Evolutionary conservation across 148 eudicot genomes (phyloP), one percentile per base, ranked within the genome.

Genomic region (Cornus suecica): DNA sequence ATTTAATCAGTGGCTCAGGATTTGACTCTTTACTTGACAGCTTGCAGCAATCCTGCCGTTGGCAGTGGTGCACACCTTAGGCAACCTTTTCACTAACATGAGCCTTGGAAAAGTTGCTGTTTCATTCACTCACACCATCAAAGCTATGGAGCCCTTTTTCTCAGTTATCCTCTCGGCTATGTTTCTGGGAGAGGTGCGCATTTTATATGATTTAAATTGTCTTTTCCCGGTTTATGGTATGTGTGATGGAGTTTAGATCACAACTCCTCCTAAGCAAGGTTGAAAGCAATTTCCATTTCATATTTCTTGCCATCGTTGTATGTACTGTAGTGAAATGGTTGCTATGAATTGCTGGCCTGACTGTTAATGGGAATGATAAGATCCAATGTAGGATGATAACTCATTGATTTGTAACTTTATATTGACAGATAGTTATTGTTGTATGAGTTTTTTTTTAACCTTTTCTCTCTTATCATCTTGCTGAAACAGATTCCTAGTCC

Each of bases 111-210:
- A 90, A 89, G 98, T 93, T 84, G 89, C 98, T 32, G 97, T 93
- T 69, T 93, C 98, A 22, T 93, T 93, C 74, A 93, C 98, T 29
- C 98, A 93, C 90, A 93, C 97, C 30, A 88, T 95, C 71, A 95
- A 95, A 83, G 99, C 99, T 58, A 89, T 91, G 93, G 99, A 95
- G 82, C 99, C 99, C 14, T 95, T 95, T 79, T 95, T 95, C 86
- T 88, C 99, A 20, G 99, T 95, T 81, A 32, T 92, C 56, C 89
- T 93, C 31, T 91, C 98, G 23, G 82, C 87, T 70, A 72, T 88
- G 83, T 91, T 93, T 74, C 72, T 93, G 31, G 94, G 94, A 60
- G 97, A 95, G 97, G 99, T 95, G 70, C 8, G 77, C 20, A 41
- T 70, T 72, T 51, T 0, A 52, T 24, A 61, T 15, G 24, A 14